phyloP scores from a whole-genome alignment of 148 eudicot species.

The Cornus suecica region DNA sequence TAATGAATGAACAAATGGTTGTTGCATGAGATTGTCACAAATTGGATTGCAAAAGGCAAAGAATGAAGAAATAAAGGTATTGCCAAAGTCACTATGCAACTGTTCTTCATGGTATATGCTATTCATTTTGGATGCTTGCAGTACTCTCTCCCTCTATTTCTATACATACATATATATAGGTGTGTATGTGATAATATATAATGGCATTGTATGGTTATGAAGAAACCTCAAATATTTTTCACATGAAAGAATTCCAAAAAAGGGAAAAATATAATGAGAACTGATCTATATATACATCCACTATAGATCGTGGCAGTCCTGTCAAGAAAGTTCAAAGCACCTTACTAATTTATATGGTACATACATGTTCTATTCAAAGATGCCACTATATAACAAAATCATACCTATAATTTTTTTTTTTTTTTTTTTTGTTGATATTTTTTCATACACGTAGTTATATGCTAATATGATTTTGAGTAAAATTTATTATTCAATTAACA shows the following conservation, averaged over 20 bases:
- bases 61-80: neutral
- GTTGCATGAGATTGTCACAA: neutral
- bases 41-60: neutral
- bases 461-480: too few relatives aligned
- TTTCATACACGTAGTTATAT: too few relatives aligned
- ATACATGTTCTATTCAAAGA: too few relatives aligned
- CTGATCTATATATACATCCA: neutral
- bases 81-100: neutral
- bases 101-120: slow-evolving; percentile 7
- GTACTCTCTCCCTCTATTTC: neutral
- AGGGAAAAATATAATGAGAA: neutral
- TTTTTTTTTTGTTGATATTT: too few relatives aligned
- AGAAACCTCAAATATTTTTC: neutral
- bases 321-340: neutral
- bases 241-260: neutral
- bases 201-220: neutral
- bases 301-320: neutral
- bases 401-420: too few relatives aligned
- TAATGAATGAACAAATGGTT: neutral
- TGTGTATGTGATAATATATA: neutral
- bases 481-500: too few relatives aligned
- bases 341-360: neutral
- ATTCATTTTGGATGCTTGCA: neutral
- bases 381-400: too few relatives aligned
- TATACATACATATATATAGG: neutral